phyloP scores from a whole-genome alignment of 1,284 basidiomycete genomes.

The Waitea zeae region DNA sequence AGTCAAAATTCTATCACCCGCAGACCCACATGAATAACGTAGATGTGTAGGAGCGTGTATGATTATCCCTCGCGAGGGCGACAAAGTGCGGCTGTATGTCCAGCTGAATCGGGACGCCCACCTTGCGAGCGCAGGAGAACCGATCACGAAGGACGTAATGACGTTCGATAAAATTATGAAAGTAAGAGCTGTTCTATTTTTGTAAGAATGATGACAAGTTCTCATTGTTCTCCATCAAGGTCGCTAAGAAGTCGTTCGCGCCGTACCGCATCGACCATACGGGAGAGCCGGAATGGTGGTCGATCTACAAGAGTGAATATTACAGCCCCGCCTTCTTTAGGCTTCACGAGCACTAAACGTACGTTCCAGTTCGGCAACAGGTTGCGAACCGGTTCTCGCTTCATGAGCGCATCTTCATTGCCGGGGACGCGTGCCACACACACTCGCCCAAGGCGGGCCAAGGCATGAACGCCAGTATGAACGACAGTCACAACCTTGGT shows the following conservation, averaged over 20 bases:
- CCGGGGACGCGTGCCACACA: constrained; percentile 71
- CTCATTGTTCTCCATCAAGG: constrained; percentile 15
- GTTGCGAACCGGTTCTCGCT: constrained; percentile 54
- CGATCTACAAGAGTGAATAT: constrained; percentile 40
- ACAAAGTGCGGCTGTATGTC: constrained; percentile 59
- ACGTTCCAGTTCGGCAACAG: constrained; percentile 44
- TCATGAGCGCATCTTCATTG: constrained; percentile 65
- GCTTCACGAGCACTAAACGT: background rate
- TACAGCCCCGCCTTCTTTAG: constrained; percentile 1
- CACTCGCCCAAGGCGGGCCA: constrained; percentile 65
- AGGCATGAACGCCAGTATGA: constrained; percentile 66
- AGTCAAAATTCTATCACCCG: too few relatives aligned
- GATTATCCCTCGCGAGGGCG: constrained; percentile 63
- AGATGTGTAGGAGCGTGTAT: too few relatives aligned
- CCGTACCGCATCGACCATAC: constrained; percentile 50
- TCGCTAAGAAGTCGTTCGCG: constrained; percentile 43
- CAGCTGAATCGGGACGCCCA: constrained; percentile 49
- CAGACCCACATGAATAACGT: too few relatives aligned
- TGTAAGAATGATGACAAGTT: too few relatives aligned
- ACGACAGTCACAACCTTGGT: constrained; percentile 67
- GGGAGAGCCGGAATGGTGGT: constrained; percentile 63
- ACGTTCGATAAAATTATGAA: too few relatives aligned
- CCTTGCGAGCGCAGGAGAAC: constrained; percentile 25
- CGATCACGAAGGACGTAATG: too few relatives aligned
- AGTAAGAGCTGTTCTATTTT: too few relatives aligned